These are phyloP conservation scores for Moniliophthora roreri DNA, from an alignment of 1,284 basidiomycete species.

Conservation along the genomic window DNA sequence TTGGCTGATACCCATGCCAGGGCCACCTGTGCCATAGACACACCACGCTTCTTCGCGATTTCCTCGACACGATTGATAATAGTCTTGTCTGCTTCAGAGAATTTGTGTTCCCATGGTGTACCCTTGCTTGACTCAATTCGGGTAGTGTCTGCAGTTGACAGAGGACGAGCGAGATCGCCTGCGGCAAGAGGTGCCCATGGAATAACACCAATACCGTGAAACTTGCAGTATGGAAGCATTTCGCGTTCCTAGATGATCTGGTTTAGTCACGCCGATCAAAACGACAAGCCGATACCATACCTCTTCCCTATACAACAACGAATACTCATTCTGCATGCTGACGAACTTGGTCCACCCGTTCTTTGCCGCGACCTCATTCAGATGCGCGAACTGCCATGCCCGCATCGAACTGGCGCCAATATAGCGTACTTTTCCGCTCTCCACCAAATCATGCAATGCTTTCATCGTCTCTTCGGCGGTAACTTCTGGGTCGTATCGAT, in stretches of 20 bases:
- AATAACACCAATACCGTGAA: conserved; percentile 28
- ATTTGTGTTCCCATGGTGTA: not conserved
- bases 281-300: conserved; percentile 15
- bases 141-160: conserved; percentile 5
- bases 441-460: conserved; percentile 43
- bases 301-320: conserved; percentile 39
- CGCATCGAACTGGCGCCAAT: conserved; percentile 45
- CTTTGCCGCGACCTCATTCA: conserved; percentile 34
- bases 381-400: conserved; percentile 40
- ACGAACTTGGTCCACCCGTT: conserved; percentile 36
- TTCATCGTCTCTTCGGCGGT: conserved; percentile 45
- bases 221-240: conserved; percentile 18
- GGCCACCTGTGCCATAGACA: conserved; percentile 27
- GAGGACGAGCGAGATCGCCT: conserved; percentile 17
- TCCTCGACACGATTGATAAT: conserved; percentile 30
- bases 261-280: not conserved
- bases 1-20: conserved; percentile 27
- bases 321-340: conserved; percentile 37
- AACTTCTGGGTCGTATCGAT: conserved; percentile 35
- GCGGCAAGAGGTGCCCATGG: conserved; percentile 16
- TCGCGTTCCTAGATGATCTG: conserved; percentile 14
- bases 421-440: conserved; percentile 43
- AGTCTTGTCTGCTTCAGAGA: conserved; percentile 19
- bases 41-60: conserved; percentile 26
- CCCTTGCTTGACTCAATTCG: conserved; percentile 9